A percentile compares a stretch with the other conserved stretches of the same genome.
phyloP scores from a whole-genome alignment of 2,329 filamentous ascomycete genomes.

The Nothopassalora personata region DNA sequence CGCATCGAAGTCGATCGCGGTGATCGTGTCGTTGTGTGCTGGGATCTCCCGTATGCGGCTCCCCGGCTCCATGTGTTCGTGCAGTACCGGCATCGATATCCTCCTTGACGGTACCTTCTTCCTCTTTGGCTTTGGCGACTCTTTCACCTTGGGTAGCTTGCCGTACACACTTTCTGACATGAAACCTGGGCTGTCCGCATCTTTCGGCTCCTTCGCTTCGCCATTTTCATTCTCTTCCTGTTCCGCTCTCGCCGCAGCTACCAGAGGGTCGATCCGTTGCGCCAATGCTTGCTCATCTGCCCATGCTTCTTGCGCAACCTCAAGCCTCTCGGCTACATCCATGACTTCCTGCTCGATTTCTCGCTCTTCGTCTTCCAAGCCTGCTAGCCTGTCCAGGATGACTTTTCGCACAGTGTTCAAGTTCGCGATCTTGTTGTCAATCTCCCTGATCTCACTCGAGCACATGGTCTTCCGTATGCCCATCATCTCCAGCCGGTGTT shows the following conservation, averaged over 20 bases:
- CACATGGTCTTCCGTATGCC: slow-evolving; percentile 95
- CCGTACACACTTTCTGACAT: slow-evolving; percentile 99
- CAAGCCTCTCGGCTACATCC: slow-evolving; percentile 57
- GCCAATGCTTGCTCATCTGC: slow-evolving; percentile 46
- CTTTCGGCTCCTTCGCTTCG: slow-evolving; percentile 39
- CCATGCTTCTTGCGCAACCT: slow-evolving; percentile 57
- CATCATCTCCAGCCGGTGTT: slow-evolving; percentile 86
- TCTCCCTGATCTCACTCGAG: slow-evolving; percentile 89
- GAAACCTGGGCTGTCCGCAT: slow-evolving; percentile 56
- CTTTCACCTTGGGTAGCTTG: slow-evolving; percentile 61
- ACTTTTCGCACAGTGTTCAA: slow-evolving; percentile 88
- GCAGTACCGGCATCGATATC: slow-evolving; percentile 88
- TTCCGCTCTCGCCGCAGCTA: slow-evolving; percentile 46
- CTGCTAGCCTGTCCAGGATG: slow-evolving; percentile 78
- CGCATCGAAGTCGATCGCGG: slow-evolving; percentile 91
- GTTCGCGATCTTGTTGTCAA: slow-evolving; percentile 94
- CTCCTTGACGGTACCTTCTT: slow-evolving; percentile 52
- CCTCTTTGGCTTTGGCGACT: slow-evolving; percentile 48
- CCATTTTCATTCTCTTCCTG: slow-evolving; percentile 39
- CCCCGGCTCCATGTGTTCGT: slow-evolving; percentile 90
- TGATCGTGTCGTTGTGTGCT: slow-evolving; percentile 82
- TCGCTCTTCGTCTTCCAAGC: slow-evolving; percentile 83
- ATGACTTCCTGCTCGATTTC: slow-evolving; percentile 78
- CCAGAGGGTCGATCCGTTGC: slow-evolving; percentile 32
- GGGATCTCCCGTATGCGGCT: slow-evolving; percentile 82